phyloP scores from a whole-genome alignment of 164 flowering plant genomes.

The Stephania cephalantha region DNA sequence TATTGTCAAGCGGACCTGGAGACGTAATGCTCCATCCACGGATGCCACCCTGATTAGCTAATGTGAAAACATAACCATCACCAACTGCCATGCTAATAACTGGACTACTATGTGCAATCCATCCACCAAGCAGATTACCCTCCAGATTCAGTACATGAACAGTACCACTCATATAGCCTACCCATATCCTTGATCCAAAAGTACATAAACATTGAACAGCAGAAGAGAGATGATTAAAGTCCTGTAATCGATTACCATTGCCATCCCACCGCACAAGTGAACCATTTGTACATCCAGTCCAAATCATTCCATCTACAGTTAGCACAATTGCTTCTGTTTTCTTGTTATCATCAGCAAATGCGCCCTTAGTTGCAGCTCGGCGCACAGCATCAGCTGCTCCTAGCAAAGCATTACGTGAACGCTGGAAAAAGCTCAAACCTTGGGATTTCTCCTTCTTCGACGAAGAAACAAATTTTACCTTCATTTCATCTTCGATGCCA shows the following conservation, averaged over 20 bases:
- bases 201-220: conserved; percentile 77
- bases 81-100: conserved; percentile 70
- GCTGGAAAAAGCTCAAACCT: conserved; percentile 59
- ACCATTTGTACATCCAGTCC: conserved; percentile 89
- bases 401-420: conserved; percentile 92
- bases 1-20: conserved; percentile 74
- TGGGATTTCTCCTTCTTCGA: conserved; percentile 79
- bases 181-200: conserved; percentile 67
- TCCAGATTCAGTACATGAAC: conserved; percentile 76
- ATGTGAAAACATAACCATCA: conserved; percentile 54
- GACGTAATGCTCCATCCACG: conserved; percentile 86
- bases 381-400: conserved; percentile 99
- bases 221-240: conserved; percentile 49
- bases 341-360: conserved; percentile 64
- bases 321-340: conserved; percentile 66
- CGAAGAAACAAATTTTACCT: conserved; percentile 52
- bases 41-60: conserved; percentile 96
- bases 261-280: conserved; percentile 90
- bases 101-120: conserved; percentile 86
- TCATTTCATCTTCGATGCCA: conserved; percentile 67
- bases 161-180: conserved; percentile 77
- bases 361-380: conserved; percentile 69
- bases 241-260: conserved; percentile 73
- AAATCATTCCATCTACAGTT: conserved; percentile 73
- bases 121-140: conserved; percentile 70